phyloP scores from a whole-genome alignment of 371 early-diverging fungal genomes.

The Mycotypha africana region DNA sequence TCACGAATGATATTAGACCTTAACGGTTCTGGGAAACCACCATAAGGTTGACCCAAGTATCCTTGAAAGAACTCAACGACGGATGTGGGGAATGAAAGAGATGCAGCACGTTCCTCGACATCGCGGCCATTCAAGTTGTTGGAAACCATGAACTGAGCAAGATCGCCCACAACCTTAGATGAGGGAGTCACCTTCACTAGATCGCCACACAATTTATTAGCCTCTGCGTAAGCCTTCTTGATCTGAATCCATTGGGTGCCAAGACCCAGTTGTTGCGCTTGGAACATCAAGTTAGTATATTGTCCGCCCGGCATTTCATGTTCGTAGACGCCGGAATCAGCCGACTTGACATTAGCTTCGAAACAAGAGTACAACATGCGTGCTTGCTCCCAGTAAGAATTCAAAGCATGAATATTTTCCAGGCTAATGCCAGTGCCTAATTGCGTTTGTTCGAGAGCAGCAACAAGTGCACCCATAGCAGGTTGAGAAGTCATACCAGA shows the following conservation, averaged over 20 bases:
- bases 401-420: constrained; percentile 73
- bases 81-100: constrained; percentile 86
- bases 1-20: constrained; percentile 77
- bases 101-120: constrained; percentile 68
- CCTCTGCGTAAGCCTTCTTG: constrained; percentile 85
- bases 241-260: constrained; percentile 92
- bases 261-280: constrained; percentile 87
- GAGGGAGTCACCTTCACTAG: constrained; percentile 97
- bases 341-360: constrained; percentile 82
- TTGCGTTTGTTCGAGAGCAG: constrained; percentile 72
- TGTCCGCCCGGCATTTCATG: constrained; percentile 98
- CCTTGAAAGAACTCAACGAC: constrained; percentile 97
- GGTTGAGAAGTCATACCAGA: constrained; percentile 96
- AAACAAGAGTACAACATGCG: constrained; percentile 92
- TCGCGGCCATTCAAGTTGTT: constrained; percentile 73
- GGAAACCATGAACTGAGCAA: constrained; percentile 96
- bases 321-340: constrained; percentile 87
- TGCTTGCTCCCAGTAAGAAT: constrained; percentile 94
- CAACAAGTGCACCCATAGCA: constrained; percentile 91
- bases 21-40: constrained; percentile 91
- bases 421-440: constrained; percentile 79
- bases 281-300: constrained; percentile 96
- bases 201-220: constrained; percentile 91
- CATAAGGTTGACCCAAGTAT: constrained; percentile 88
- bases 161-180: constrained; percentile 94